Percentiles rank a stretch among this genome's conserved stretches.
These are phyloP conservation scores for Ramularia collo-cygni DNA, from an alignment of 2,329 filamentous ascomycete genomes.

Conservation along the genomic window DNA sequence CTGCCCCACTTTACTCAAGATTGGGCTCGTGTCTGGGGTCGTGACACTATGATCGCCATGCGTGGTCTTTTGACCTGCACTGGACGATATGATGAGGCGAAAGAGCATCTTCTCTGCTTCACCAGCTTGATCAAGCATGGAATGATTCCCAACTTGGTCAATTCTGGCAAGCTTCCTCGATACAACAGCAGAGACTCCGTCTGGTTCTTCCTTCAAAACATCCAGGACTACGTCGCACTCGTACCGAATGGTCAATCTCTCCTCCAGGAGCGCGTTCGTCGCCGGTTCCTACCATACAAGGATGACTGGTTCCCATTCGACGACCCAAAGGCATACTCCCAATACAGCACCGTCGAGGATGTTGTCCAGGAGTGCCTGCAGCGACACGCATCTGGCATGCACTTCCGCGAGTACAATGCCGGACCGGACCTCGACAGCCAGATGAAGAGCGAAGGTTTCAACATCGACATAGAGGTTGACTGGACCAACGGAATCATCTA, in stretches of 20 bases:
- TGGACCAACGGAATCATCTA: constrained; percentile 89
- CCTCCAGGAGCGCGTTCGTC: constrained; percentile 67
- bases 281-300: constrained; percentile 89
- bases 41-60: constrained; percentile 93
- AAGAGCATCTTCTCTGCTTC: constrained; percentile 90
- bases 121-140: constrained; percentile 95
- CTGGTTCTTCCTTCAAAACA: constrained; percentile 96
- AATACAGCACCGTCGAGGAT: constrained; percentile 75
- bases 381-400: constrained; percentile 81
- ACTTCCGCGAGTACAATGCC: constrained; percentile 91
- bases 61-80: constrained; percentile 88
- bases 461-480: constrained; percentile 84
- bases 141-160: constrained; percentile 92
- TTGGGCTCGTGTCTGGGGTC: constrained; percentile 96
- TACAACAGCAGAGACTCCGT: constrained; percentile 96
- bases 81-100: constrained; percentile 79
- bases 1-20: constrained; percentile 88
- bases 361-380: constrained; percentile 91
- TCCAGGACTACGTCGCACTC: constrained; percentile 84
- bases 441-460: constrained; percentile 88
- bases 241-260: constrained; percentile 69
- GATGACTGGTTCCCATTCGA: constrained; percentile 86
- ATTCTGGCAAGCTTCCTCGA: constrained; percentile 74
- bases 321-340: constrained; percentile 78
- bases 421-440: constrained; percentile 82